Percentiles rank a stretch among this genome's conserved stretches.
These are phyloP conservation scores for Clarireedia homoeocarpa DNA, from an alignment of 2,329 filamentous ascomycete genomes.

Conservation along the genomic window DNA sequence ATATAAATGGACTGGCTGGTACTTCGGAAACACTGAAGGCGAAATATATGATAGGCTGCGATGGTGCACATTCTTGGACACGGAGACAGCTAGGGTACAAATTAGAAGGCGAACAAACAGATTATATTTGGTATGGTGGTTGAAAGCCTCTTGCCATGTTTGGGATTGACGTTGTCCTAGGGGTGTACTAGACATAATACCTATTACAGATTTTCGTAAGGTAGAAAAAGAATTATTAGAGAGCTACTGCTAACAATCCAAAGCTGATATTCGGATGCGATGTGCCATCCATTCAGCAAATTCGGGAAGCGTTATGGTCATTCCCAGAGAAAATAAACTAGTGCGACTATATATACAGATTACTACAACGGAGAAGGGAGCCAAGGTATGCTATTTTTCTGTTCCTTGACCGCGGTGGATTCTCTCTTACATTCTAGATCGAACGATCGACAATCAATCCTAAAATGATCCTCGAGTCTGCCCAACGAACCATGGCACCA, in stretches of 20 bases:
- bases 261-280: slow-evolving; percentile 53
- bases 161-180: slow-evolving; percentile 5
- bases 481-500: slow-evolving; percentile 56
- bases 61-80: slow-evolving; percentile 45
- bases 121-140: slow-evolving; percentile 47
- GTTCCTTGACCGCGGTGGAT: background rate
- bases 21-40: slow-evolving; percentile 47
- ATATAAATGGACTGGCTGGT: slow-evolving; percentile 31
- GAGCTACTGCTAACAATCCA: slow-evolving; percentile 49
- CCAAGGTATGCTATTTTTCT: slow-evolving; percentile 16
- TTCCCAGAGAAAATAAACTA: slow-evolving; percentile 48
- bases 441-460: slow-evolving; percentile 57
- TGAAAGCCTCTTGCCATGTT: slow-evolving; percentile 32
- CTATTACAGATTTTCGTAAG: slow-evolving; percentile 36
- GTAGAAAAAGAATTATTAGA: slow-evolving; percentile 8
- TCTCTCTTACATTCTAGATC: slow-evolving; percentile 27
- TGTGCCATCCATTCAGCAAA: slow-evolving; percentile 43
- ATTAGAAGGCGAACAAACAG: slow-evolving; percentile 52
- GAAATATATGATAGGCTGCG: slow-evolving; percentile 60
- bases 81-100: slow-evolving; percentile 42
- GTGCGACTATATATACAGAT: slow-evolving; percentile 59
- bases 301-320: slow-evolving; percentile 50
- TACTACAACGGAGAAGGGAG: slow-evolving; percentile 36
- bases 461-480: slow-evolving; percentile 52
- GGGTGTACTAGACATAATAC: slow-evolving; percentile 43